Evolutionary conservation across 2,329 filamentous ascomycete genomes (phyloP).

Genomic region (Diaporthe longicolla): DNA sequence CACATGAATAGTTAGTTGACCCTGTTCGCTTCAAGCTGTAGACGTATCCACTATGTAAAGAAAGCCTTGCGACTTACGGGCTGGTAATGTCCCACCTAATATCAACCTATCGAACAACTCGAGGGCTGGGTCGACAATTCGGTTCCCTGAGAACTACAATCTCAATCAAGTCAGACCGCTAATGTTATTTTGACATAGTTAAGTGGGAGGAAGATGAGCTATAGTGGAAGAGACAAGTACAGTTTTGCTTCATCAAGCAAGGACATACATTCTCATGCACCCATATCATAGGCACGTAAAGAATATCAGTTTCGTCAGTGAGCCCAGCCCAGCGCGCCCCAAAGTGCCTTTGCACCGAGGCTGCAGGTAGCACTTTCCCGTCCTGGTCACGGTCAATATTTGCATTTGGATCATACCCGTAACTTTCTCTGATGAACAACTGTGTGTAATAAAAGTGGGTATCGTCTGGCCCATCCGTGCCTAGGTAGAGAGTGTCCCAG

Average conservation of each 20-base stretch:
- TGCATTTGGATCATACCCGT: neutral
- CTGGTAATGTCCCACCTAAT: neutral
- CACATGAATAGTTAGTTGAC: neutral
- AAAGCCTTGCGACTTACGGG: neutral
- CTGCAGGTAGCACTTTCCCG: neutral
- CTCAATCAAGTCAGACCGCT: neutral
- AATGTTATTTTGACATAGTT: neutral
- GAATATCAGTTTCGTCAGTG: neutral
- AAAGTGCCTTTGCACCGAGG: neutral
- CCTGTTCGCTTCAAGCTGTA: no score
- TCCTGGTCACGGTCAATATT: neutral
- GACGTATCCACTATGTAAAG: neutral
- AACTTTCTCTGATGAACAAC: neutral
- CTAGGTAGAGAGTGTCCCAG: neutral
- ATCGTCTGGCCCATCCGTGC: neutral
- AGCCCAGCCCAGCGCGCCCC: neutral
- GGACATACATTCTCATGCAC: neutral
- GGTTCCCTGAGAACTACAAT: neutral
- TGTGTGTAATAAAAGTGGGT: neutral
- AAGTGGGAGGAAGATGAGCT: neutral
- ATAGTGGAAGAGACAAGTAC: no score
- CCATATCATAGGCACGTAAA: neutral
- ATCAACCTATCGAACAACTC: constrained; percentile 5
- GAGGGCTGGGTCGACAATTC: neutral
- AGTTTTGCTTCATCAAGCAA: neutral